Evolutionary conservation across 2,329 filamentous ascomycete genomes (phyloP).

Genomic region (Gnomoniopsis sp.): DNA sequence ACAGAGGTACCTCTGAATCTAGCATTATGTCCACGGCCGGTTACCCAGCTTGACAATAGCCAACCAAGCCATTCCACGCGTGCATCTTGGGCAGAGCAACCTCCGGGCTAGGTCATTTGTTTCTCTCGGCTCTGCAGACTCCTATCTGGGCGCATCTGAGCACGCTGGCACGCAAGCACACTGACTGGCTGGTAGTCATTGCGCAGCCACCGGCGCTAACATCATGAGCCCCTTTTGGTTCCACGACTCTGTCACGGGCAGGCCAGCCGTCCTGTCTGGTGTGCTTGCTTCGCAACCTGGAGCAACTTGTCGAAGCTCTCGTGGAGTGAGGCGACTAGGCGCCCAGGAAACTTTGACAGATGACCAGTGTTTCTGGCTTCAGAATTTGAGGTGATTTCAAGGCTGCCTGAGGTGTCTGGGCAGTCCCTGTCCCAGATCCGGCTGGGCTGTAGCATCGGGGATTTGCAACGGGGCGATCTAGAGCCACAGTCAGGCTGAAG

Average conservation of each 20-base stretch:
- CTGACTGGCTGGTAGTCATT: not conserved
- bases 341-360: not conserved
- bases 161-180: too few relatives aligned
- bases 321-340: not conserved
- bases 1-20: not conserved
- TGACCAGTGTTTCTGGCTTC: not conserved
- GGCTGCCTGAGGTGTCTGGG: constrained; percentile 14
- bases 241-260: not conserved
- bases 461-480: not conserved
- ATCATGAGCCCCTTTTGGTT: not conserved
- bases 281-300: too few relatives aligned
- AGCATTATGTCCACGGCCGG: not conserved
- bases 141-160: not conserved
- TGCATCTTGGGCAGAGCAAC: constrained; percentile 4
- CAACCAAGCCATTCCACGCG: constrained; percentile 17
- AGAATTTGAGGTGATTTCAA: not conserved
- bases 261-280: not conserved
- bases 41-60: not conserved
- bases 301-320: not conserved
- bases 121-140: not conserved
- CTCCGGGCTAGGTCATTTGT: constrained; percentile 3
- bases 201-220: not conserved
- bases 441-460: not conserved
- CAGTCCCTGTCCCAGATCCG: constrained; percentile 8
- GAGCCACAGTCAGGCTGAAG: not conserved